Conservation (phyloP, 2,329 filamentous ascomycete genomes). For the Leptographium wingfieldii region DNA sequence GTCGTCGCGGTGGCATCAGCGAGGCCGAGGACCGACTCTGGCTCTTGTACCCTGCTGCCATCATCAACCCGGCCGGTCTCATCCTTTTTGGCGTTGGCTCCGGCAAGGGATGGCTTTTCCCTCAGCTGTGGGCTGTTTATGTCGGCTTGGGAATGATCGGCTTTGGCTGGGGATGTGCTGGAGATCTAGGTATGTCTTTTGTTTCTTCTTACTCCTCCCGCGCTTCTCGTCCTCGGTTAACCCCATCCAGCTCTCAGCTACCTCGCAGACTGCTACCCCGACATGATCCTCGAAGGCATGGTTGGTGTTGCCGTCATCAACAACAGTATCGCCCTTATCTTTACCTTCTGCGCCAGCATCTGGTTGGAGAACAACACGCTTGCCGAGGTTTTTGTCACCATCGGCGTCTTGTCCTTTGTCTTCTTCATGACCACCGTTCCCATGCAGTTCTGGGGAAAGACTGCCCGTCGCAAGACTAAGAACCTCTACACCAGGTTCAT, state of each 20-base stretch:
- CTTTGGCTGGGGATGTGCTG: constrained; percentile 5
- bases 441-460: constrained; percentile 3
- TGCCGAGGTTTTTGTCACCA: neutral
- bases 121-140: neutral
- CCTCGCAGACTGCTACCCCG: constrained; percentile 5
- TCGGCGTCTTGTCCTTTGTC: constrained; percentile 1
- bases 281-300: constrained; percentile 5
- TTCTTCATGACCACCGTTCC: constrained; percentile 4
- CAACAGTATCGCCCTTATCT: constrained; percentile 5
- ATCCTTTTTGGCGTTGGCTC: constrained; percentile 4
- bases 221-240: too few relatives aligned
- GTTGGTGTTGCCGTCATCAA: constrained; percentile 4
- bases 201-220: neutral
- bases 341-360: constrained; percentile 2
- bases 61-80: constrained; percentile 2
- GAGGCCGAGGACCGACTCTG: constrained; percentile 5
- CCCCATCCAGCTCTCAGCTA: neutral
- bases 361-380: neutral
- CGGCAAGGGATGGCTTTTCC: constrained; percentile 2
- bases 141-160: neutral
- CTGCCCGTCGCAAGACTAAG: constrained; percentile 1
- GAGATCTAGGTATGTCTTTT: neutral
- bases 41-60: constrained; percentile 1
- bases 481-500: neutral
- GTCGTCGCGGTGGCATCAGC: constrained; percentile 1